Evolutionary conservation across 148 eudicot species (phyloP).

Genomic region (Silene conica): DNA sequence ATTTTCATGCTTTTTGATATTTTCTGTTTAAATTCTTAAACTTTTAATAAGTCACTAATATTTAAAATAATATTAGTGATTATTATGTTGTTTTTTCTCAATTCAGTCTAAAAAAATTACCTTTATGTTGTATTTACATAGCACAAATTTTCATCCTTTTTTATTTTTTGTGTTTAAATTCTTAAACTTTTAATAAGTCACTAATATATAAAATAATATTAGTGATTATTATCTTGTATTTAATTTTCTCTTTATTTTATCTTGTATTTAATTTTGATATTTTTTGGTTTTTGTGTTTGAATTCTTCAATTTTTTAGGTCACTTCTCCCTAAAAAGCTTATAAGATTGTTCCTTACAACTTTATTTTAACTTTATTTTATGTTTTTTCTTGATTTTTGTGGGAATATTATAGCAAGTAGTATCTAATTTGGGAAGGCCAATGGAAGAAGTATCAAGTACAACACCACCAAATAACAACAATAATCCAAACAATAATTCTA

Average conservation of each 20-base stretch:
- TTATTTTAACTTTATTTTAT: slow-evolving; percentile 10
- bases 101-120: no score
- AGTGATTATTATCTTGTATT: no score
- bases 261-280: no score
- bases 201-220: no score
- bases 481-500: slow-evolving; percentile 11
- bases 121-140: no score
- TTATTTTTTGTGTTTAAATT: no score
- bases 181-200: no score
- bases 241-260: no score
- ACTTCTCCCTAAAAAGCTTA: not conserved
- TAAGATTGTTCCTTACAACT: slow-evolving; percentile 13
- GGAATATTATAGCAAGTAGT: slow-evolving; percentile 37
- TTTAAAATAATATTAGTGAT: no score
- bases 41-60: not conserved
- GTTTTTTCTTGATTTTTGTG: slow-evolving; percentile 25
- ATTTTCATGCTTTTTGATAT: slow-evolving; percentile 16
- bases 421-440: slow-evolving; percentile 35
- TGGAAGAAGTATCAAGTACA: slow-evolving; percentile 40
- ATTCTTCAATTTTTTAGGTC: not conserved
- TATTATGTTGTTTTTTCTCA: no score
- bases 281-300: slow-evolving; percentile 23
- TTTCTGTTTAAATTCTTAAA: slow-evolving; percentile 12
- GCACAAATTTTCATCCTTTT: no score
- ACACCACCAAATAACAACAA: slow-evolving; percentile 9